Conservation (phyloP, 768 basidiomycete species). For the Boletus speciosus region DNA sequence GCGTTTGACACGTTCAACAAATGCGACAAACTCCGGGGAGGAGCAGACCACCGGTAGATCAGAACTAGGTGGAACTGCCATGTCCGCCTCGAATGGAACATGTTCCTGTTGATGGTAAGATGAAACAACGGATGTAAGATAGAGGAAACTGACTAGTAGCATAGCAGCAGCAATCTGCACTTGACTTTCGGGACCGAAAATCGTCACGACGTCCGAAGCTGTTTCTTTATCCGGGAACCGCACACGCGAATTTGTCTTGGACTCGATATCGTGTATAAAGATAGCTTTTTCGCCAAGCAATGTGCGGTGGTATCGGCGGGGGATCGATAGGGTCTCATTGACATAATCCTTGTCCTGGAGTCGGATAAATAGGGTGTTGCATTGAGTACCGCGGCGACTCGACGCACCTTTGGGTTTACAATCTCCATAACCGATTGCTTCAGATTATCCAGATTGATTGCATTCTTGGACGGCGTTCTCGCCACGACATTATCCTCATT, state of each 20-base stretch:
- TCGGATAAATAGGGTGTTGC: not conserved
- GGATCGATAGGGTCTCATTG: constrained; percentile 89
- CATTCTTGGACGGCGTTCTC: constrained; percentile 97
- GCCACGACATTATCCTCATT: constrained; percentile 99
- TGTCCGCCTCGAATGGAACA: constrained; percentile 94
- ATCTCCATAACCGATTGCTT: constrained; percentile 97
- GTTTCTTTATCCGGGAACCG: constrained; percentile 91
- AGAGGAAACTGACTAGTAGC: constrained; percentile 64
- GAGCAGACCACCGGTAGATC: constrained; percentile 75
- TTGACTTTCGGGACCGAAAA: constrained; percentile 95
- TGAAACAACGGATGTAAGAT: not conserved
- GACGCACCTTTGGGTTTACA: constrained; percentile 86
- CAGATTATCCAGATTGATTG: constrained; percentile 88
- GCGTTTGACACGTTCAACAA: constrained; percentile 87
- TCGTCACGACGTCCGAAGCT: constrained; percentile 92
- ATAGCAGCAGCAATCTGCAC: constrained; percentile 96
- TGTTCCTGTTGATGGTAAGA: constrained; percentile 63
- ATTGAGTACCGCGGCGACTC: not conserved
- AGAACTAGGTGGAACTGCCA: constrained; percentile 80
- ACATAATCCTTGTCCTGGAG: constrained; percentile 93
- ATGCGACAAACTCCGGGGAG: constrained; percentile 79
- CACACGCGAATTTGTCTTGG: constrained; percentile 91
- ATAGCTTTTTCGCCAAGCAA: constrained; percentile 94
- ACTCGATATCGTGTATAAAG: constrained; percentile 95
- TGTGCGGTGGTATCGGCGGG: constrained; percentile 91